phyloP scores from a whole-genome alignment of 2,329 filamentous ascomycete species.

The Dactylellina cionopaga region DNA sequence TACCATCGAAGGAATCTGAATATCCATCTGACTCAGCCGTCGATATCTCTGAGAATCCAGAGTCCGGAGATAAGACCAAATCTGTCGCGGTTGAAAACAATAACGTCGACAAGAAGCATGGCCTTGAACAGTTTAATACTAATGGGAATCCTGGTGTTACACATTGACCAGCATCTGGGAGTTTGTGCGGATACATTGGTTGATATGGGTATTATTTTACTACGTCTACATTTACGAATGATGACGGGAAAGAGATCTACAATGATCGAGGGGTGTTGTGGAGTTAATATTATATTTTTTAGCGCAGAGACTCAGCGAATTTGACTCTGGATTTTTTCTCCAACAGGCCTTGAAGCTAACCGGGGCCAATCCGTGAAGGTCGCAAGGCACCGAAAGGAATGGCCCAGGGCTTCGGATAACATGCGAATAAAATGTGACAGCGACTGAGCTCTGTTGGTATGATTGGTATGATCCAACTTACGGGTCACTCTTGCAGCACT shows the following conservation, averaged over 20 bases:
- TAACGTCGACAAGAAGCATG: slow-evolving; percentile 12
- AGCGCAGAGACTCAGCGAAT: background rate
- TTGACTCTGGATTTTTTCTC: background rate
- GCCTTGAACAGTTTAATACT: slow-evolving; percentile 4
- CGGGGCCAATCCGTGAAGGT: background rate
- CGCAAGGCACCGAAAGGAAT: slow-evolving; percentile 8
- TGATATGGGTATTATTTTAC: slow-evolving; percentile 18
- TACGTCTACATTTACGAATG: background rate
- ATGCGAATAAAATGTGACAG: slow-evolving; percentile 15
- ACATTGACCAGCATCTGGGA: slow-evolving; percentile 21
- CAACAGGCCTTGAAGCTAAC: no score
- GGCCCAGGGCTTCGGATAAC: slow-evolving; percentile 4
- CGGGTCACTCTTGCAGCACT: slow-evolving; percentile 10
- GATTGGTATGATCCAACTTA: background rate
- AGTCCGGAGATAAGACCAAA: background rate
- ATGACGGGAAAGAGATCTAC: background rate
- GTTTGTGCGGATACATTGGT: slow-evolving; percentile 13
- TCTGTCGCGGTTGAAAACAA: background rate
- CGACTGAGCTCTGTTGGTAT: slow-evolving; percentile 21
- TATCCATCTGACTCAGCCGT: slow-evolving; percentile 44
- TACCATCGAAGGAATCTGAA: slow-evolving; percentile 38
- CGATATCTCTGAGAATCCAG: slow-evolving; percentile 26
- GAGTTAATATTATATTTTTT: slow-evolving; percentile 13
- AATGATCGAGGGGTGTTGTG: slow-evolving; percentile 2
- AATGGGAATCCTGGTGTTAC: slow-evolving; percentile 30